Conservation (phyloP, 768 basidiomycete genomes). For the Hemileccinum rubropunctum region DNA sequence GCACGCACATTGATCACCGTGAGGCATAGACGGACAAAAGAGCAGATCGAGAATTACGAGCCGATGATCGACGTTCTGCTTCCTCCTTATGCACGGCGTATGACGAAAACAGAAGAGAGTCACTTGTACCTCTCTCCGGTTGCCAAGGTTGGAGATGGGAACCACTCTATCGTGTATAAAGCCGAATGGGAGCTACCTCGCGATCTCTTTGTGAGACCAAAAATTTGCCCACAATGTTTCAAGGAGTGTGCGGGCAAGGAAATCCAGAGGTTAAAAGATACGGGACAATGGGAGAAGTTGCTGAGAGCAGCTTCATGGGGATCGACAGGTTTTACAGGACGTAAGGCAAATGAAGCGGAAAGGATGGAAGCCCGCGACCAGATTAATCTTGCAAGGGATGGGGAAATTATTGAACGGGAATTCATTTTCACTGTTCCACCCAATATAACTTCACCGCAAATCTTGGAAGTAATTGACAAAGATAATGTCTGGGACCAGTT, state of each 20-base stretch:
- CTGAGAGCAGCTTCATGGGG: conserved; percentile 11
- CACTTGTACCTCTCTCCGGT: conserved; percentile 48
- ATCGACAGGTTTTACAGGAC: conserved; percentile 4
- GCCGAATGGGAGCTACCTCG: conserved; percentile 54
- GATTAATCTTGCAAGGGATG: neutral
- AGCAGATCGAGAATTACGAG: conserved; percentile 22
- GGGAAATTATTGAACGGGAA: conserved; percentile 19
- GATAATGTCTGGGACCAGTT: neutral
- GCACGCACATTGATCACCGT: conserved; percentile 19
- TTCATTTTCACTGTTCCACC: conserved; percentile 9
- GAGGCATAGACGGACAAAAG: conserved; percentile 17
- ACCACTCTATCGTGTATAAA: conserved; percentile 52
- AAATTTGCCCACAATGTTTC: conserved; percentile 41
- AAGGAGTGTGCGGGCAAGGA: conserved; percentile 28
- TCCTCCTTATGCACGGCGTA: conserved; percentile 23
- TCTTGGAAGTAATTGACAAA: neutral
- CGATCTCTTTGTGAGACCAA: conserved; percentile 32
- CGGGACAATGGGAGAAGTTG: conserved; percentile 21
- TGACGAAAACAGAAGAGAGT: conserved; percentile 33
- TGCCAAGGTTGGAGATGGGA: conserved; percentile 39
- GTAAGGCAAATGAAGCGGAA: neutral
- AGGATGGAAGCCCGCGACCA: conserved; percentile 1
- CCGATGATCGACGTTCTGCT: conserved; percentile 31
- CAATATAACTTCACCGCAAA: neutral
- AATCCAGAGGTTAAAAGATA: conserved; percentile 19